These are phyloP conservation scores for Corymbia citriodora DNA, from an alignment of 441 rosid species.

Conservation along the genomic window DNA sequence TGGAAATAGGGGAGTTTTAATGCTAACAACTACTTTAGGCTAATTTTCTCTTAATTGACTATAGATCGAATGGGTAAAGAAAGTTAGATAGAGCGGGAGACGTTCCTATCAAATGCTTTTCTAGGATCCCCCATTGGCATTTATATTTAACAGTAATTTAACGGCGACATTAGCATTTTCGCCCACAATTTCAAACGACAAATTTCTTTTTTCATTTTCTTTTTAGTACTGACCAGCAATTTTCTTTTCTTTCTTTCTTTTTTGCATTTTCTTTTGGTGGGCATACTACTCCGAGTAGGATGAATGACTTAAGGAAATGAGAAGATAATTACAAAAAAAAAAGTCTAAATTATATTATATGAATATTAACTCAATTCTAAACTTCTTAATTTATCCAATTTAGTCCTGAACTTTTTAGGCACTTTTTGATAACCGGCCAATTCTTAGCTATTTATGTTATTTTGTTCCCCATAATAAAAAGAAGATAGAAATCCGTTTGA, in stretches of 20 bases:
- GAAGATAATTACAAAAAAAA: no score
- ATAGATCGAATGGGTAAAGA: not conserved
- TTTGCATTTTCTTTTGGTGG: not conserved
- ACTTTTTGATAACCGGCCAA: no score
- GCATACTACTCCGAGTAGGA: not conserved
- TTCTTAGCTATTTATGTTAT: no score
- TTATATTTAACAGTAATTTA: no score
- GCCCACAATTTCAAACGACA: not conserved
- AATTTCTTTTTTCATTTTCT: not conserved
- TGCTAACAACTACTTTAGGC: not conserved
- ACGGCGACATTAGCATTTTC: not conserved
- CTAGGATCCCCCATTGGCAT: not conserved
- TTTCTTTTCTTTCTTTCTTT: not conserved
- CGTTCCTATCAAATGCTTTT: not conserved
- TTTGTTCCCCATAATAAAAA: no score
- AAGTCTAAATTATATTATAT: rapidly evolving
- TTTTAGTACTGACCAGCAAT: no score
- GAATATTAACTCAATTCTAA: no score
- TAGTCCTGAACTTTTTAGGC: no score
- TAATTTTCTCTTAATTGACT: not conserved
- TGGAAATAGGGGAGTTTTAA: not conserved
- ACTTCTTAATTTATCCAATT: no score
- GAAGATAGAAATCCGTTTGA: no score
- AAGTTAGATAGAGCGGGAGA: not conserved
- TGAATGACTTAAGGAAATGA: not conserved